These are phyloP conservation scores for Fomitiporia mediterranea DNA, from an alignment of 1,284 basidiomycete species.

Conservation along the genomic window DNA sequence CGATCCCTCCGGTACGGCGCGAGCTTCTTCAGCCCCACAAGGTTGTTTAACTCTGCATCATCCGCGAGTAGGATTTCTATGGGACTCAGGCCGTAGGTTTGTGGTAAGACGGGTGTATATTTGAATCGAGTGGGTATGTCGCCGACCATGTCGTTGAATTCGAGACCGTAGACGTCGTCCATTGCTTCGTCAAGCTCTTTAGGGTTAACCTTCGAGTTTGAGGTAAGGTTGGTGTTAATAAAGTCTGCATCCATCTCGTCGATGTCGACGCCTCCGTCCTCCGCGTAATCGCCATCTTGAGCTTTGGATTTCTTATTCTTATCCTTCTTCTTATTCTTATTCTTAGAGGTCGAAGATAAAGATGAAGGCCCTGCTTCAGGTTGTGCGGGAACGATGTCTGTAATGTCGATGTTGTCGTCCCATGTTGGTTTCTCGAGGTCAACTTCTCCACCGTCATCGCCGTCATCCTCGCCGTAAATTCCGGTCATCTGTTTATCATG, in stretches of 20 bases:
- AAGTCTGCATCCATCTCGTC: constrained; percentile 76
- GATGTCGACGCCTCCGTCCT: constrained; percentile 51
- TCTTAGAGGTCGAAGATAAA: constrained; percentile 34
- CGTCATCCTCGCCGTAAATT: constrained; percentile 58
- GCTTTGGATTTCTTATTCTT: constrained; percentile 46
- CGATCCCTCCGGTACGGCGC: constrained; percentile 79
- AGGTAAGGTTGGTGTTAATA: constrained; percentile 26
- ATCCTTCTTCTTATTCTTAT: constrained; percentile 49
- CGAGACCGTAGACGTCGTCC: constrained; percentile 85
- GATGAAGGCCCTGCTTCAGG: constrained; percentile 24
- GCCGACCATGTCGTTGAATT: constrained; percentile 96
- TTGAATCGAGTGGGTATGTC: constrained; percentile 92
- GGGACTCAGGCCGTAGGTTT: constrained; percentile 73
- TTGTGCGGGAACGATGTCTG: constrained; percentile 53
- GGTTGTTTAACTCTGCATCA: constrained; percentile 90
- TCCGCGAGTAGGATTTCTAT: constrained; percentile 91
- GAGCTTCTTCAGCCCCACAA: constrained; percentile 83
- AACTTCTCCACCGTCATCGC: constrained; percentile 34
- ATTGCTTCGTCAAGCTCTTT: constrained; percentile 79
- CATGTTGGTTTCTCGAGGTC: constrained; percentile 77
- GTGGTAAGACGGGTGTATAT: constrained; percentile 71
- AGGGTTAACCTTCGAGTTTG: constrained; percentile 73
- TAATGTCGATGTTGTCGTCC: constrained; percentile 85
- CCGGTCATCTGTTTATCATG: constrained; percentile 76
- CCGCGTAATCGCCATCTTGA: constrained; percentile 30